Evolutionary conservation across 345 rosid genomes (phyloP).

Genomic region (Geranium rotundifolium): DNA sequence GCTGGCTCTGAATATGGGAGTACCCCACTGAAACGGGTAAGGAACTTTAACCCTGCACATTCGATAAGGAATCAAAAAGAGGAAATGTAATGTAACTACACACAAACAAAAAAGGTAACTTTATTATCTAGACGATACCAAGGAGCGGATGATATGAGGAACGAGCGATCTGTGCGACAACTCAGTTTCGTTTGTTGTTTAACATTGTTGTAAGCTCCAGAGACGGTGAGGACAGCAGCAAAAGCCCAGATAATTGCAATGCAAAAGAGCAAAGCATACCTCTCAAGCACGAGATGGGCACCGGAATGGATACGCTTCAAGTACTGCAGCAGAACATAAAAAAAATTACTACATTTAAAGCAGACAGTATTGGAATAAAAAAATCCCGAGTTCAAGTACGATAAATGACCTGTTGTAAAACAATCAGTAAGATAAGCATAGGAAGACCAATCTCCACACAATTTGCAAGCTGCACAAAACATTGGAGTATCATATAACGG

Average conservation of each 20-base stretch:
- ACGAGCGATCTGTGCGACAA: conserved; percentile 74
- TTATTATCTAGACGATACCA: conserved; percentile 36
- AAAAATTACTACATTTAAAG: conserved; percentile 1
- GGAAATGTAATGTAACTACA: background rate
- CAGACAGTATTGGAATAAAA: background rate
- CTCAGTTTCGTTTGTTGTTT: conserved; percentile 44
- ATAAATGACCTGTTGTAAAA: conserved; percentile 54
- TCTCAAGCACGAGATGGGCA: conserved; percentile 41
- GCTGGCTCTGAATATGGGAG: conserved; percentile 88
- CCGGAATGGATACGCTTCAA: conserved; percentile 28
- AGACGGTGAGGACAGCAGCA: conserved; percentile 80
- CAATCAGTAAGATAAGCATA: conserved; percentile 64
- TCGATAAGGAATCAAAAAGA: background rate
- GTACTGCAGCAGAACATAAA: conserved; percentile 42
- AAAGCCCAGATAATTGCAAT: conserved; percentile 76
- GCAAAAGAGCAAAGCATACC: conserved; percentile 78
- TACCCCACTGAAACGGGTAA: conserved; percentile 95
- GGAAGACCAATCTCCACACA: conserved; percentile 95
- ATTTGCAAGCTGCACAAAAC: conserved; percentile 55
- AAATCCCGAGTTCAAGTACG: too few relatives aligned
- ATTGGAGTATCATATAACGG: conserved; percentile 4
- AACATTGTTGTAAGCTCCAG: conserved; percentile 90
- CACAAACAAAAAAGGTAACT: background rate
- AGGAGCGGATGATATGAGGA: conserved; percentile 67
- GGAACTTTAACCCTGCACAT: conserved; percentile 68